Evolutionary conservation across 1,284 basidiomycete species (phyloP), one percentile per base, ranked within the genome.

Genomic region (Leucoagaricus sp.): DNA sequence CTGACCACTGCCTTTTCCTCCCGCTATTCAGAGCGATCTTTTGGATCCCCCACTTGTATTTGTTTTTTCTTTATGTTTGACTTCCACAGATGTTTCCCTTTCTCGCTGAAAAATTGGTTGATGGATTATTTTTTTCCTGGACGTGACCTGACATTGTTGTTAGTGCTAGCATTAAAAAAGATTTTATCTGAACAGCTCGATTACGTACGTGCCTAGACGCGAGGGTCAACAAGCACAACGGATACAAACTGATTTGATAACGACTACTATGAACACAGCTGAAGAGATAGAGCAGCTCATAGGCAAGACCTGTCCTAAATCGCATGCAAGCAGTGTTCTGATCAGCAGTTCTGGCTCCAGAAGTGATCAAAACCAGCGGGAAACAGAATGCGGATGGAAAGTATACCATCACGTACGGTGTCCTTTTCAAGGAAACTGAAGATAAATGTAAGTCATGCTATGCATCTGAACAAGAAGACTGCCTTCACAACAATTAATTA

Each of bases 371-470:
- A 59, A 69, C 75, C 45, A 65, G 72, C 55, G 77, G 77, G 5
- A 64, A 70, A 1, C 45, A 60, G 29, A 73, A 75, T 36, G 59
- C 66, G 41, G 72, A 76, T 49, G 77, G 76, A 4, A 66, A 66
- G 25, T 67, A 64, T 41, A 71, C 65, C 38, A 64, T 74, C 4
- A 49, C 76, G 0, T 78, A 79, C 50, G 77, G 77, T 0, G 58
- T 76, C 23, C 61, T 78, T 13, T 78, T 78, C 56, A 71, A 77
- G 19, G 75, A 78, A 63, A 79, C 77, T 13, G 75, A 72, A 1
- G 69, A 79, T 57, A 75, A 72, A 26, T 64, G 77, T 79, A 57
- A 56, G 74, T 67, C 13, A 21, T 13, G 23, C 50, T 28, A 42
- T 29, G 19, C 42, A 7, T 38, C 29, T 13, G n/a, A 41, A 38